Percentiles rank a stretch among this genome's conserved stretches.
These are phyloP conservation scores for Penicillium subrubescens DNA, from an alignment of 495 filamentous ascomycete species.

Conservation along the genomic window DNA sequence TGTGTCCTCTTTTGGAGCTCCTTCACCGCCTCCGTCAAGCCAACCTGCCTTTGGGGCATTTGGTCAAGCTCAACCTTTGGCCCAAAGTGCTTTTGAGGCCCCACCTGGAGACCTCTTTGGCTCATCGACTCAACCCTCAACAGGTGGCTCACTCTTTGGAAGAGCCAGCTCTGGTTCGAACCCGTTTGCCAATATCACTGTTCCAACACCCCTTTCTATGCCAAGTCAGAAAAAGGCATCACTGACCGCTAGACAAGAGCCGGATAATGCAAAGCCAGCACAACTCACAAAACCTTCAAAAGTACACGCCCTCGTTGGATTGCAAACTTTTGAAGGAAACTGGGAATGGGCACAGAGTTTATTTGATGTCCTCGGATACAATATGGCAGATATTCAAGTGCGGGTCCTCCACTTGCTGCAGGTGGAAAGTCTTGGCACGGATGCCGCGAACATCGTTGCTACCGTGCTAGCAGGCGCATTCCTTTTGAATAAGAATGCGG, in stretches of 20 bases:
- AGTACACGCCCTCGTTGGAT: constrained; percentile 9
- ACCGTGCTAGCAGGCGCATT: constrained; percentile 55
- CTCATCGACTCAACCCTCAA: not conserved
- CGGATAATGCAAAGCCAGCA: not conserved
- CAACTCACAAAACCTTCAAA: not conserved
- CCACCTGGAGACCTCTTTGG: not conserved
- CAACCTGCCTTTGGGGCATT: not conserved
- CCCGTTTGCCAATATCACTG: not conserved
- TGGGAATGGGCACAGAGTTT: constrained; percentile 15
- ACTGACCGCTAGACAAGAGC: not conserved
- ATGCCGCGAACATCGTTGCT: constrained; percentile 26
- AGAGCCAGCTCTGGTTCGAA: not conserved
- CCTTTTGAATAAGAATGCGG: constrained; percentile 43
- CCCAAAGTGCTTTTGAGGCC: not conserved
- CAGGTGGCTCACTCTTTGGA: not conserved
- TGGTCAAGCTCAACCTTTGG: not conserved
- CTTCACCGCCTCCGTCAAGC: not conserved
- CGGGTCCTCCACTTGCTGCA: constrained; percentile 6
- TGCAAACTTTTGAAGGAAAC: constrained; percentile 17
- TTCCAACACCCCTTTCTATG: not conserved
- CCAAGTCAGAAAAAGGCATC: not conserved
- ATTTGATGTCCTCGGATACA: not conserved
- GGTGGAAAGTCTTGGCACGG: not conserved
- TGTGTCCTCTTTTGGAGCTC: not conserved
- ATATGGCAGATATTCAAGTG: constrained; percentile 1